A percentile compares a stretch with the other conserved stretches of the same genome.
phyloP scores from a whole-genome alignment of 2,329 filamentous ascomycete species.

The Colletotrichum endophyticum region DNA sequence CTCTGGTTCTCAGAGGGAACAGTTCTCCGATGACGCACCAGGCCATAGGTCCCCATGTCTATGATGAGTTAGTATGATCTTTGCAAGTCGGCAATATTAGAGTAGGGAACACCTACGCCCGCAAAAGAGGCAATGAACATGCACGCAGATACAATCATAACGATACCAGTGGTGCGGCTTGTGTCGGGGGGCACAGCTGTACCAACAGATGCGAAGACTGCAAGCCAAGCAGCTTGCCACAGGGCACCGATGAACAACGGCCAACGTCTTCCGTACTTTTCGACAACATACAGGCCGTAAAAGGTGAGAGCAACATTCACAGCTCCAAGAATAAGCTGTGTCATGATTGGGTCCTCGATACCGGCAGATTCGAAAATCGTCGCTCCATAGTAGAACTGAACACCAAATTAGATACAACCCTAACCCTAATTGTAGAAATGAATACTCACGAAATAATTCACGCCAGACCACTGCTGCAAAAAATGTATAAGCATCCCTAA shows the following conservation, averaged over 20 bases:
- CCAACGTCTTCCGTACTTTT: constrained; percentile 70
- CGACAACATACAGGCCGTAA: constrained; percentile 70
- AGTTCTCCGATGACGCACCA: constrained; percentile 74
- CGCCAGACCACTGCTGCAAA: constrained; percentile 71
- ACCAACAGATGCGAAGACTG: constrained; percentile 67
- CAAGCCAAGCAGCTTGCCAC: constrained; percentile 71
- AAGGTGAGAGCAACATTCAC: constrained; percentile 74
- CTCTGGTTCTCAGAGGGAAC: constrained; percentile 62
- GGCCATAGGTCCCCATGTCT: constrained; percentile 72
- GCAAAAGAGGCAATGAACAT: constrained; percentile 79
- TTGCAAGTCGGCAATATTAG: not conserved
- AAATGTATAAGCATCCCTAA: constrained; percentile 69
- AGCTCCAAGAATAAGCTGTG: constrained; percentile 70
- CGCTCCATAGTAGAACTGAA: constrained; percentile 64
- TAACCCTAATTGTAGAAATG: accelerated
- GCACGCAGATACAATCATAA: constrained; percentile 75
- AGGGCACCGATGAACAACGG: constrained; percentile 69
- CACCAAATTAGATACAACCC: not conserved
- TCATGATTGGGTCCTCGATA: constrained; percentile 68
- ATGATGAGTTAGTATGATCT: not conserved
- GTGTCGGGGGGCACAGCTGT: constrained; percentile 45
- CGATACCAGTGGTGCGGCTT: constrained; percentile 58
- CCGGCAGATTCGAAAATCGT: constrained; percentile 72
- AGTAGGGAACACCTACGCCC: constrained; percentile 25
- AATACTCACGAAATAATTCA: not conserved